Base-by-base conservation (phyloP, 169 alveolate species). In the Plasmodium inui region DNA sequence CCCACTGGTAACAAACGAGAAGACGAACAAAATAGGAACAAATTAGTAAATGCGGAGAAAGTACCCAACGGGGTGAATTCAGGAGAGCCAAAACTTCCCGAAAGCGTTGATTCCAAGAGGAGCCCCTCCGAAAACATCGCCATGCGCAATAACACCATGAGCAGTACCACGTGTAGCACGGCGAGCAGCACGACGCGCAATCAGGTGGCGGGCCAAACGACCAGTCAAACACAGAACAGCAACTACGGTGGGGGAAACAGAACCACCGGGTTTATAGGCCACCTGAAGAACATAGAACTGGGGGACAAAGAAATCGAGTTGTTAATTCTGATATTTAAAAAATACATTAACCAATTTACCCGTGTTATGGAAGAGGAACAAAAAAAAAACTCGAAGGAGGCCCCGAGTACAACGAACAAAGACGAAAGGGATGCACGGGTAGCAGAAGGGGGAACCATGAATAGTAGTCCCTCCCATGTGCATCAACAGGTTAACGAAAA, bases 221-320 rank as follows among this genome's bases (percentile, higher is more conserved):
- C 39, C 37, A 67, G n/a, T 67, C 76, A 28, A 28, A 67, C 76
- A 9, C 76, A 22, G 30, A 67, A 26, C 37, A 67, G 37, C 76
- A 67, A 81, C n/a, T 41, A 39, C 6, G 22, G 28, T 28, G 67
- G 79, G 3, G 92, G 84, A 22, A 84, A 17, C 26, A 85, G 61
- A 22, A 76, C 44, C 46, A 86, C 93, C 14, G 93, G 93, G 30
- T 86, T 86, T 28, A 86, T 86, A 73, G 93, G 81, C 1, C 93
- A 86, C 80, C 46, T 86, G 46, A 86, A 86, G 32, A 78, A 74
- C 46, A 6, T 76, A 53, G 82, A 86, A 34, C 81, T 86, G 50
- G 73, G 71, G 22, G 72, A 86, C 26, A 86, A 86, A 32, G 82
- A 86, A 34, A 86, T 86, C 4, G 82, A 74, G 81, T 9, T 53